phyloP scores from a whole-genome alignment of 441 rosid genomes.

The Euphorbia schlechtendalii region DNA sequence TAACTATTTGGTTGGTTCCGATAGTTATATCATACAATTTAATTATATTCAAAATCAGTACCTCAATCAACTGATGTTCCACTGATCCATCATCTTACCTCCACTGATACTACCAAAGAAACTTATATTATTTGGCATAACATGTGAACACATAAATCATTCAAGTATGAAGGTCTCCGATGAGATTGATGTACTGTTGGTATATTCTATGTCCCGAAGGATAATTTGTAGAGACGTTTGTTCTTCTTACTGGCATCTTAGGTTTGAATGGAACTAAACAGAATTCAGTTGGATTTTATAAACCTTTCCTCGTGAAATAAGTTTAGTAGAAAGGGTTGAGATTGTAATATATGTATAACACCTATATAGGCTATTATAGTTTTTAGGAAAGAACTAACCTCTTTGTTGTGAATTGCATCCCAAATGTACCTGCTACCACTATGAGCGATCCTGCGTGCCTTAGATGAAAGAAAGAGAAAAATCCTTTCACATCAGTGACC shows the following conservation, averaged over 20 bases:
- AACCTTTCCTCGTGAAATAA: not conserved
- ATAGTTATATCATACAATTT: too few relatives aligned
- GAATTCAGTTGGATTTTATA: too few relatives aligned
- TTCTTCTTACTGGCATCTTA: not conserved
- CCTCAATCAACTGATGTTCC: too few relatives aligned
- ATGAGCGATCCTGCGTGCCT: conserved; percentile 45
- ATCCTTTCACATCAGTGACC: not conserved
- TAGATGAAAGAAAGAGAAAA: not conserved
- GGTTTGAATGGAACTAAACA: not conserved
- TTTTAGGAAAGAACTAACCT: too few relatives aligned
- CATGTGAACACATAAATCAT: conserved; percentile 4
- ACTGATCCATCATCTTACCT: too few relatives aligned
- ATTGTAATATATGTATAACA: too few relatives aligned
- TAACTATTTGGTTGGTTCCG: too few relatives aligned
- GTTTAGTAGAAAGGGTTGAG: too few relatives aligned
- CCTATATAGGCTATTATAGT: too few relatives aligned
- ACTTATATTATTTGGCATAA: not conserved
- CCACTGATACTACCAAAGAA: not conserved
- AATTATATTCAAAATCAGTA: too few relatives aligned
- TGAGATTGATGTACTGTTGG: not conserved
- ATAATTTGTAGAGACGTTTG: not conserved
- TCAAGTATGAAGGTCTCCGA: not conserved
- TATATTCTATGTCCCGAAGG: not conserved
- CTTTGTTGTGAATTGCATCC: too few relatives aligned
- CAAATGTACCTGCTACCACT: too few relatives aligned